Conservation (phyloP, 768 basidiomycete genomes). For the Megacollybia marginata region DNA sequence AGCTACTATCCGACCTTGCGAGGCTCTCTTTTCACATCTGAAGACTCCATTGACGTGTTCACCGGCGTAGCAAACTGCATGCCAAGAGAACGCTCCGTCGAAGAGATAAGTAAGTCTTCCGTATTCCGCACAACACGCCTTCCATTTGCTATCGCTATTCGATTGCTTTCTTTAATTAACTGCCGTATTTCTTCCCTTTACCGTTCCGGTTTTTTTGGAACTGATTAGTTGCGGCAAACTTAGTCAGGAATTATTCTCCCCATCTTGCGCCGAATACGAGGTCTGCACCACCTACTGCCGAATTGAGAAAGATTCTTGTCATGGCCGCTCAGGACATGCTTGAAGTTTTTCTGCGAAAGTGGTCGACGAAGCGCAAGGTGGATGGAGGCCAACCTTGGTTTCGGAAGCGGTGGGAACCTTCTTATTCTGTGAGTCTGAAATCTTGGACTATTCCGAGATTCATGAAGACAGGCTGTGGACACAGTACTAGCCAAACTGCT, state of each 20-base stretch:
- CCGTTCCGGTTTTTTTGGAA: constrained; percentile 45
- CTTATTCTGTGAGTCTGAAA: constrained; percentile 7
- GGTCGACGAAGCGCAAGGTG: constrained; percentile 23
- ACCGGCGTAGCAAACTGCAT: constrained; percentile 69
- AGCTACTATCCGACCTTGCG: constrained; percentile 76
- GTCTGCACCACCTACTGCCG: constrained; percentile 61
- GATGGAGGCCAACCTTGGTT: too few species aligned
- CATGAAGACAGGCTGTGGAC: constrained; percentile 55
- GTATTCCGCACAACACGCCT: constrained; percentile 12
- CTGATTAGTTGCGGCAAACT: constrained; percentile 77
- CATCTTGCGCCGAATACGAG: constrained; percentile 68
- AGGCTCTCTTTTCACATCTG: constrained; percentile 47
- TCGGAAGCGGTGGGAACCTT: too few species aligned
- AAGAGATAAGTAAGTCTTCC: constrained; percentile 76
- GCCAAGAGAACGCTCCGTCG: constrained; percentile 60
- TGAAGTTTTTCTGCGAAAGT: constrained; percentile 56
- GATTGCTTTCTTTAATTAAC: constrained; percentile 15
- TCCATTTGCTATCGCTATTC: constrained; percentile 14
- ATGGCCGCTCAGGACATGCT: constrained; percentile 74
- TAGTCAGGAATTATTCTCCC: constrained; percentile 91
- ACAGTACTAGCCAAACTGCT: constrained; percentile 75
- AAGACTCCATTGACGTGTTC: constrained; percentile 62
- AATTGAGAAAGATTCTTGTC: constrained; percentile 56
- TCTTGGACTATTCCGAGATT: background rate
- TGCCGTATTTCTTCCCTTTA: constrained; percentile 16